A percentile compares a stretch with the other conserved stretches of the same genome.
phyloP scores from a whole-genome alignment of 345 rosid species.

The Acer yangbiense region DNA sequence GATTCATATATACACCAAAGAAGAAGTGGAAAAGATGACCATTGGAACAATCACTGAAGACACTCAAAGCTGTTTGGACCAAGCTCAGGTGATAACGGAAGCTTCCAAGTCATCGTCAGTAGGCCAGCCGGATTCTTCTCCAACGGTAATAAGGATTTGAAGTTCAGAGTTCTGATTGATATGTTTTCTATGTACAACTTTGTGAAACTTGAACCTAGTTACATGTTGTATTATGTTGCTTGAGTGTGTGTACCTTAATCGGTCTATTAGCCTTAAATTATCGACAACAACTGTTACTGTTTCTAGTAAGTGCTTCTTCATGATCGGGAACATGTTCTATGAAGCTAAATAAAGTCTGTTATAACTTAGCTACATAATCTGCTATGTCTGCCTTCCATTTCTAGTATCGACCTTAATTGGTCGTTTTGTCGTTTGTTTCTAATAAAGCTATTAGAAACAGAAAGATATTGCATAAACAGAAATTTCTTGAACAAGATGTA shows the following conservation, averaged over 20 bases:
- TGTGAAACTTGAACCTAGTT: background rate
- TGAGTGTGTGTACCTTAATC: background rate
- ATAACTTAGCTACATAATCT: background rate
- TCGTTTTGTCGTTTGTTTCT: too few relatives aligned
- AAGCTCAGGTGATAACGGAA: conserved; percentile 66
- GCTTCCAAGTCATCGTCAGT: conserved; percentile 91
- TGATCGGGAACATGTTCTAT: background rate
- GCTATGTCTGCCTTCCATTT: background rate
- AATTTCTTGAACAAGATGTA: background rate
- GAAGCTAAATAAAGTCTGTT: background rate
- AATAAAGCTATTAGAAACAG: too few relatives aligned
- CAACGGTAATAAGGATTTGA: conserved; percentile 52
- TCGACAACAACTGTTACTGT: background rate
- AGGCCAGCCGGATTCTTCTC: conserved; percentile 79
- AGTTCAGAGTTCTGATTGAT: background rate
- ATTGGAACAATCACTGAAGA: conserved; percentile 62
- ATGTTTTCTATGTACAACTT: background rate
- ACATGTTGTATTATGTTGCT: background rate
- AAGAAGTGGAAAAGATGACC: conserved; percentile 86
- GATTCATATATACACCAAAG: conserved; percentile 82
- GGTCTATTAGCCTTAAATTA: background rate
- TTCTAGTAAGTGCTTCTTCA: background rate
- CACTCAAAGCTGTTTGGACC: conserved; percentile 89
- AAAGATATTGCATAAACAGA: too few relatives aligned
- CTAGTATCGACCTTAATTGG: too few relatives aligned